Conservation (phyloP, 2,329 filamentous ascomycete genomes). For the Fusarium buharicum region DNA sequence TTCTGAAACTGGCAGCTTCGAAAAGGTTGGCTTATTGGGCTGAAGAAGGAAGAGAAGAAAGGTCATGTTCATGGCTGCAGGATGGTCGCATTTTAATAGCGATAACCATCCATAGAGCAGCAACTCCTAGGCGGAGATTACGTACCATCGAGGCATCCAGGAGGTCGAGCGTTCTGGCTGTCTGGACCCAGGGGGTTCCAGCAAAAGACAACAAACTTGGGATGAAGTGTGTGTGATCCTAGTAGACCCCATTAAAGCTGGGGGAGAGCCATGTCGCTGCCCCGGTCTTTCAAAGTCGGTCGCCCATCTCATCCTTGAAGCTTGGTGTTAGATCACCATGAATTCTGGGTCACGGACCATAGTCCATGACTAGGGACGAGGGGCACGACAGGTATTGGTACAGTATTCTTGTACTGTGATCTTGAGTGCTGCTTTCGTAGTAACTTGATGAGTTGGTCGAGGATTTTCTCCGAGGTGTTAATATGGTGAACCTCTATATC, state of each 20-base stretch:
- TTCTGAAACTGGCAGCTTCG: constrained; percentile 54
- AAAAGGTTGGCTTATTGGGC: constrained; percentile 56
- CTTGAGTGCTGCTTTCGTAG: not conserved
- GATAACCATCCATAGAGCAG: constrained; percentile 32
- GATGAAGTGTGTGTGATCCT: constrained; percentile 40
- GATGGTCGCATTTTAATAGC: constrained; percentile 61
- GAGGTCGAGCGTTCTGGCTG: constrained; percentile 22
- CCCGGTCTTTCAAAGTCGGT: constrained; percentile 33
- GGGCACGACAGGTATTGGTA: constrained; percentile 10
- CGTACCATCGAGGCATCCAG: constrained; percentile 31
- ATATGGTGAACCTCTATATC: not conserved
- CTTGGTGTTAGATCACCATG: constrained; percentile 37
- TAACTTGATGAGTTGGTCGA: not conserved
- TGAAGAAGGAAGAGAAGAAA: constrained; percentile 52
- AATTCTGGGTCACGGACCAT: constrained; percentile 35
- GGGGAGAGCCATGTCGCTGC: constrained; percentile 37
- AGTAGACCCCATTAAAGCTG: constrained; percentile 40
- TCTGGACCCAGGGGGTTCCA: constrained; percentile 37
- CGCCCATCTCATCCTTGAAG: constrained; percentile 28
- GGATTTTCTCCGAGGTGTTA: not conserved
- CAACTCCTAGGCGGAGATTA: constrained; percentile 44
- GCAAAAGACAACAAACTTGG: constrained; percentile 37
- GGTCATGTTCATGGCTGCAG: constrained; percentile 42
- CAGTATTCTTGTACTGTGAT: constrained; percentile 10
- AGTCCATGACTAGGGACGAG: constrained; percentile 16